Evolutionary conservation across 257 asterid genomes (phyloP).

Genomic region (Prunella vulgaris): DNA sequence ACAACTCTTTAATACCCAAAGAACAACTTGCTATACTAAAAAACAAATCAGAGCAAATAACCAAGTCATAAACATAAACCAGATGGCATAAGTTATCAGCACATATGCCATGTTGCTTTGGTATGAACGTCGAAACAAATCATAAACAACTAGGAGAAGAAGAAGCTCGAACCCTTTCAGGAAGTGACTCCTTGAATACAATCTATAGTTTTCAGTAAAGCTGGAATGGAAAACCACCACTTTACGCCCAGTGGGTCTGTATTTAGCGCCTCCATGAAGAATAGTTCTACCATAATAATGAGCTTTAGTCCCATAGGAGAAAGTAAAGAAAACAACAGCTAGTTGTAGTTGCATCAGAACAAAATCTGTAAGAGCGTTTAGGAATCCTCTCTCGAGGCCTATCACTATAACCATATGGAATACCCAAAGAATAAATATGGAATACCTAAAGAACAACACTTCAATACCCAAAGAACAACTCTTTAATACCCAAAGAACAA

Average conservation of each 20-base stretch:
- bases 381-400: constrained; percentile 89
- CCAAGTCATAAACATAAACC: constrained; percentile 98
- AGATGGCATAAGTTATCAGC: constrained; percentile 77
- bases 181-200: constrained; percentile 90
- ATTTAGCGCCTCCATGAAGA: constrained; percentile 96
- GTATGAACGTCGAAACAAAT: constrained; percentile 62
- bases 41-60: constrained; percentile 82
- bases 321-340: constrained; percentile 93
- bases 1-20: no score
- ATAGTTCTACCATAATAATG: constrained; percentile 96
- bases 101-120: constrained; percentile 66
- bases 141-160: constrained; percentile 68
- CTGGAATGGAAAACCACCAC: constrained; percentile 87
- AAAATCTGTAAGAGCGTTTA: constrained; percentile 78
- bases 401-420: constrained; percentile 90
- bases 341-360: constrained; percentile 94
- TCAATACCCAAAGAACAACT: no score
- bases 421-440: no score
- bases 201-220: constrained; percentile 80
- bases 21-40: no score
- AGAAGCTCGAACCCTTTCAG: constrained; percentile 88
- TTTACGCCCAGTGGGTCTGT: constrained; percentile 91
- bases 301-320: constrained; percentile 80
- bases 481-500: no score
- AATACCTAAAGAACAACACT: no score